Conservation (phyloP, 2,329 filamentous ascomycete genomes). For the Cytospora paraplurivora region DNA sequence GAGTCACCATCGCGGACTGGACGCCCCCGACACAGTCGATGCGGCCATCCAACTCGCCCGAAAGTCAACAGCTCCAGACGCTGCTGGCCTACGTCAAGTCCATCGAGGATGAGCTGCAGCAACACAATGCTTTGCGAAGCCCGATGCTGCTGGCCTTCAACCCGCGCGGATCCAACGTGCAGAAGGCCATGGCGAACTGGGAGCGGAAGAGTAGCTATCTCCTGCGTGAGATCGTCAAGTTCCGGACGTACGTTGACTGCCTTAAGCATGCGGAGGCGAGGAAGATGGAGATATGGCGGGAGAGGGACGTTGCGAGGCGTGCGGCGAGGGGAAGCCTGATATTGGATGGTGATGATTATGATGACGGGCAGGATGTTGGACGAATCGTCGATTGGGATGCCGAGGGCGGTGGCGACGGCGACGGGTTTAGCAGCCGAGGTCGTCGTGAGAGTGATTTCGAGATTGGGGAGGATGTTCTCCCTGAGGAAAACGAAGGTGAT, state of each 20-base stretch:
- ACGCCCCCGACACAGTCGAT: slow-evolving; percentile 85
- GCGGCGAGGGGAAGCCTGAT: slow-evolving; percentile 52
- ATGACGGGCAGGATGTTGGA: neutral
- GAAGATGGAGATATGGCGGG: slow-evolving; percentile 71
- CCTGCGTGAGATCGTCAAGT: slow-evolving; percentile 93
- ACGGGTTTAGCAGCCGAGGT: neutral
- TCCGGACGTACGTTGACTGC: slow-evolving; percentile 89
- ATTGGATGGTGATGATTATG: slow-evolving; percentile 38
- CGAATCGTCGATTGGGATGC: slow-evolving; percentile 4
- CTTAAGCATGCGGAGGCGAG: slow-evolving; percentile 69
- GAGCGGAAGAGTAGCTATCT: slow-evolving; percentile 93
- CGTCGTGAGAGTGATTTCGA: neutral
- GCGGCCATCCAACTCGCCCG: slow-evolving; percentile 76
- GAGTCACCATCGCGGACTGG: slow-evolving; percentile 85
- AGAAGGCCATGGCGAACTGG: slow-evolving; percentile 93
- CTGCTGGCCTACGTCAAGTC: slow-evolving; percentile 78
- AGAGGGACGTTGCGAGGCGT: slow-evolving; percentile 55
- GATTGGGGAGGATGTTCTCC: slow-evolving; percentile 8
- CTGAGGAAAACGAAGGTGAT: slow-evolving; percentile 18
- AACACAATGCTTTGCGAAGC: slow-evolving; percentile 84
- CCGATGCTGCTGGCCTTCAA: slow-evolving; percentile 90
- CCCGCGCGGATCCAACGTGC: slow-evolving; percentile 76
- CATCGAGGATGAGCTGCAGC: slow-evolving; percentile 81
- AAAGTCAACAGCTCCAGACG: slow-evolving; percentile 77
- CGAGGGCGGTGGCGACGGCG: neutral